These are phyloP conservation scores for Echium plantagineum DNA, from an alignment of 257 asterid genomes.

Conservation along the genomic window DNA sequence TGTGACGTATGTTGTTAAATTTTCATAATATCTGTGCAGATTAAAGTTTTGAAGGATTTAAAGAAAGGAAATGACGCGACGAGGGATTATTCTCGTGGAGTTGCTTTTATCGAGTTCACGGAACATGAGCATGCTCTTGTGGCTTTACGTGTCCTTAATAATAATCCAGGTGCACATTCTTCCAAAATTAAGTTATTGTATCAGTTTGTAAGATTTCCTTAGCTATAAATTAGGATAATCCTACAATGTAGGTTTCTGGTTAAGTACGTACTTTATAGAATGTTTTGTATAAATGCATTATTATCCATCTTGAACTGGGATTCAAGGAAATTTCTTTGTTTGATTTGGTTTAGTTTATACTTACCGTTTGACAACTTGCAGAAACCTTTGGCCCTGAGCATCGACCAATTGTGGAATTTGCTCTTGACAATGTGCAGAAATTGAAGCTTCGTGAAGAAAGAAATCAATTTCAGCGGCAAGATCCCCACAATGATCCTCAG, in stretches of 20 bases:
- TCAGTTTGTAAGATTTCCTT: neutral
- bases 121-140: slow-evolving; percentile 99
- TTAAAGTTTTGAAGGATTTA: slow-evolving; percentile 53
- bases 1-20: neutral
- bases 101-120: slow-evolving; percentile 82
- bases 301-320: neutral
- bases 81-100: slow-evolving; percentile 75
- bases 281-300: neutral
- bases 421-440: slow-evolving; percentile 74
- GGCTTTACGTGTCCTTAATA: slow-evolving; percentile 91
- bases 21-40: slow-evolving; percentile 27
- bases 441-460: slow-evolving; percentile 64
- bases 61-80: slow-evolving; percentile 45
- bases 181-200: neutral
- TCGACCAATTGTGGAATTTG: slow-evolving; percentile 98
- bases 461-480: slow-evolving; percentile 42
- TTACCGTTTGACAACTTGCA: slow-evolving; percentile 18
- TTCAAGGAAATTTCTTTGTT: neutral
- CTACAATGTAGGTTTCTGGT: neutral
- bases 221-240: neutral
- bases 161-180: slow-evolving; percentile 59
- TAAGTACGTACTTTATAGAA: neutral
- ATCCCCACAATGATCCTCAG: slow-evolving; percentile 14
- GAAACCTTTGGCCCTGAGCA: slow-evolving; percentile 74
- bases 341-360: neutral